phyloP scores from a whole-genome alignment of 768 basidiomycete species.

The Pulveroboletus sp. region DNA sequence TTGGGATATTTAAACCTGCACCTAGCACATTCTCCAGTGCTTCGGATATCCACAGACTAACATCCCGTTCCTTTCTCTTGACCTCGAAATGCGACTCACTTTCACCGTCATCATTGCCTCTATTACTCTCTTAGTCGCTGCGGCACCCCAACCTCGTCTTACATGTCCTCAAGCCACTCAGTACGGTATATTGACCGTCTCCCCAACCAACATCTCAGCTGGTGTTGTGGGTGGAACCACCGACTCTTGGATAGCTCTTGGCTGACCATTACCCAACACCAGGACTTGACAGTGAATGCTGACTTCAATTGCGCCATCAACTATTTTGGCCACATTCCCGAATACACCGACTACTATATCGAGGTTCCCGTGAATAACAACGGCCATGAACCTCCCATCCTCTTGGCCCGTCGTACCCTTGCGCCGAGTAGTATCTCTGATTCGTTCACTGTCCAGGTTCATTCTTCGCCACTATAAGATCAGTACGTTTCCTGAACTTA shows the following conservation, averaged over 20 bases:
- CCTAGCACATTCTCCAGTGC: neutral
- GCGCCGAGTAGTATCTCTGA: slow-evolving; percentile 4
- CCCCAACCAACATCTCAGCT: slow-evolving; percentile 19
- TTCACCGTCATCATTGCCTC: slow-evolving; percentile 10
- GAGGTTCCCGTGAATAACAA: slow-evolving; percentile 31
- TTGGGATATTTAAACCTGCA: slow-evolving; percentile 7
- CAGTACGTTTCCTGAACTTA: neutral
- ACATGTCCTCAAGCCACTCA: slow-evolving; percentile 19
- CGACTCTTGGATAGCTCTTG: neutral
- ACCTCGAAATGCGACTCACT: slow-evolving; percentile 16
- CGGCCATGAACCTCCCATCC: slow-evolving; percentile 28
- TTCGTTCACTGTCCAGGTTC: slow-evolving; percentile 19
- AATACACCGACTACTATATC: slow-evolving; percentile 31
- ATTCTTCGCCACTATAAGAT: neutral
- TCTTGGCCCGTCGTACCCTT: slow-evolving; percentile 21
- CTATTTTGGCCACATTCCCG: slow-evolving; percentile 12
- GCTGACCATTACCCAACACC: slow-evolving; percentile 1
- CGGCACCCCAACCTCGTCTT: slow-evolving; percentile 18
- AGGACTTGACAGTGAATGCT: slow-evolving; percentile 20
- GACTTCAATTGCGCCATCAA: slow-evolving; percentile 27
- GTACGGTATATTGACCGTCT: slow-evolving; percentile 16
- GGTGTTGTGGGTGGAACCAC: slow-evolving; percentile 19
- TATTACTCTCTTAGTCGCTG: slow-evolving; percentile 13
- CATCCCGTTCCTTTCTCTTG: neutral
- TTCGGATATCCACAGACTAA: neutral